phyloP scores from a whole-genome alignment of 208 protist genomes.

The Porcisia deanei region DNA sequence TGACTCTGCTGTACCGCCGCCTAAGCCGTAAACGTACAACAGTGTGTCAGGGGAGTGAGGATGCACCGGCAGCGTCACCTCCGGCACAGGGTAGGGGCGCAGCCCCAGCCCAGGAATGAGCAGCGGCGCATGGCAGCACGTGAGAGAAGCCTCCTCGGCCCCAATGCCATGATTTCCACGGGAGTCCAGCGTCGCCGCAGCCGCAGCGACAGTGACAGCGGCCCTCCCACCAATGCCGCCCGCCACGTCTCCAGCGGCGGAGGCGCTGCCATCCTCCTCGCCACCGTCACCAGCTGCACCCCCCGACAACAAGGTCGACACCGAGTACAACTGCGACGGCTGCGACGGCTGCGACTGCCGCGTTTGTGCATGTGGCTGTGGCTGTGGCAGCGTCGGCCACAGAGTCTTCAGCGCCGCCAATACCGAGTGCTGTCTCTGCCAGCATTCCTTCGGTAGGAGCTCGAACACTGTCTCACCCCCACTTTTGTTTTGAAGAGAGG shows the following conservation, averaged over 20 bases:
- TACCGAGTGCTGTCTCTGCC: slow-evolving; percentile 36
- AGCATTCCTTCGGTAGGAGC: slow-evolving; percentile 72
- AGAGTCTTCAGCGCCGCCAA: slow-evolving; percentile 7
- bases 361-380: not conserved
- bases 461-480: slow-evolving; percentile 52
- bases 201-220: not conserved
- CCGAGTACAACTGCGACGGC: not conserved
- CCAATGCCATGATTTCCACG: not conserved
- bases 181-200: not conserved
- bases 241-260: not conserved
- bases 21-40: not conserved
- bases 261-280: slow-evolving; percentile 12
- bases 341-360: not conserved
- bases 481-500: slow-evolving; percentile 33
- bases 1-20: not conserved
- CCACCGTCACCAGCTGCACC: slow-evolving; percentile 1
- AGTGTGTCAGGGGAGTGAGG: not conserved
- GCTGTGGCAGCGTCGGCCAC: not conserved
- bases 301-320: not conserved
- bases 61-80: slow-evolving; percentile 39
- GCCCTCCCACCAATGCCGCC: not conserved
- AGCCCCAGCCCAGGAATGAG: slow-evolving; percentile 51
- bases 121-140: slow-evolving; percentile 12
- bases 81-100: slow-evolving; percentile 27
- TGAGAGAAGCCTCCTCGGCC: not conserved